These are phyloP conservation scores for Ambrosiella cleistominuta DNA, from an alignment of 2,329 filamentous ascomycete genomes.

Conservation along the genomic window DNA sequence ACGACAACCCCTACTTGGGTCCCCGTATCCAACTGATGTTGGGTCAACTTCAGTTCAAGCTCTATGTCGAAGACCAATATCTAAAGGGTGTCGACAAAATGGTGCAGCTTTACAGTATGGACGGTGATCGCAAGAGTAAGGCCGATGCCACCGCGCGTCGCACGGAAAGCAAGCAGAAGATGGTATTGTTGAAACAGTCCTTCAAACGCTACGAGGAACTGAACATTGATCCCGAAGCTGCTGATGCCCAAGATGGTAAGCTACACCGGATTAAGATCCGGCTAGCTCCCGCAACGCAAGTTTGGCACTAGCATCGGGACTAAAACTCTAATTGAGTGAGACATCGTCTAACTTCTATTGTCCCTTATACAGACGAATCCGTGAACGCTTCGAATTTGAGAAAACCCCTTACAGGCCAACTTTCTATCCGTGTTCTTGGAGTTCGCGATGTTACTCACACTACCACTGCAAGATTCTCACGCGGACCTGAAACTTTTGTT, in stretches of 20 bases:
- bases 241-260: constrained; percentile 67
- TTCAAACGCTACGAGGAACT: constrained; percentile 94
- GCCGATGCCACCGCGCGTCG: constrained; percentile 77
- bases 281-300: neutral
- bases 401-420: constrained; percentile 84
- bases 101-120: constrained; percentile 93
- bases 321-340: no score
- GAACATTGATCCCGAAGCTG: constrained; percentile 75
- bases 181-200: constrained; percentile 84
- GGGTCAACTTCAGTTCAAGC: constrained; percentile 94
- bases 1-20: constrained; percentile 86
- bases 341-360: constrained; percentile 10
- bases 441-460: constrained; percentile 94
- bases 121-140: constrained; percentile 90
- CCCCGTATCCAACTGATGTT: constrained; percentile 98
- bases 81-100: constrained; percentile 98
- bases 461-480: constrained; percentile 63
- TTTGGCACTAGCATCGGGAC: no score
- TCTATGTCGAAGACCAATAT: constrained; percentile 97
- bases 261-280: neutral
- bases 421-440: constrained; percentile 69
- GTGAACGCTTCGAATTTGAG: constrained; percentile 87
- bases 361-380: constrained; percentile 57
- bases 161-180: constrained; percentile 95
- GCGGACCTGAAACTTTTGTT: constrained; percentile 87